Conservation (phyloP, 2,329 filamentous ascomycete genomes). For the Aspergillus niger region DNA sequence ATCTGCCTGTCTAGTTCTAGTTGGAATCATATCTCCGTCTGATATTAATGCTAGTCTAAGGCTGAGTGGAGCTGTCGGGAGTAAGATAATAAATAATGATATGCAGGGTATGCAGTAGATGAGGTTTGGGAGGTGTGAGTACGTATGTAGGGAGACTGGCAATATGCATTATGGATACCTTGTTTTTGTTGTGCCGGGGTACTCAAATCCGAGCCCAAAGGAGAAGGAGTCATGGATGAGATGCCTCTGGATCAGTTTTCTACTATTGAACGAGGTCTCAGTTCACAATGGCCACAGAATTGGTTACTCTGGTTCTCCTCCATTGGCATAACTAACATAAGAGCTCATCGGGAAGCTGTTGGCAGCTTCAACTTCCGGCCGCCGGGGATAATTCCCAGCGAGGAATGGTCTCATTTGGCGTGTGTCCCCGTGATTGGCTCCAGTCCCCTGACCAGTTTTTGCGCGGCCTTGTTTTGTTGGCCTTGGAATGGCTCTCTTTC, state of each 20-base stretch:
- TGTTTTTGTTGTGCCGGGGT: no score
- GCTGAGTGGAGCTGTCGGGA: not conserved
- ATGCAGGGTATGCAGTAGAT: not conserved
- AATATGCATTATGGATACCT: no score
- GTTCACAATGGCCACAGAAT: no score
- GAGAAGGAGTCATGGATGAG: no score
- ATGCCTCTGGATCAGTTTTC: no score
- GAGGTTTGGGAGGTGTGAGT: not conserved
- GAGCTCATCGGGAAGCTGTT: not conserved
- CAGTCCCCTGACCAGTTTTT: not conserved
- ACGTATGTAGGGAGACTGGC: not conserved
- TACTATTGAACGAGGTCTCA: no score
- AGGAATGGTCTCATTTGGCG: not conserved
- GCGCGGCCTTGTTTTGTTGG: not conserved
- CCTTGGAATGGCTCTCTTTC: not conserved
- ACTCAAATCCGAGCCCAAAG: no score
- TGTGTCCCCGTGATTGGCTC: not conserved
- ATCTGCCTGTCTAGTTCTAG: no score
- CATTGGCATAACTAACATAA: no score
- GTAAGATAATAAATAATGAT: not conserved
- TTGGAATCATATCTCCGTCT: not conserved
- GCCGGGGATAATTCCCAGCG: not conserved
- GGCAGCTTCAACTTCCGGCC: not conserved
- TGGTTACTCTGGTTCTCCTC: no score
- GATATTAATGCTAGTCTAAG: not conserved